Base-by-base conservation (phyloP, 495 filamentous ascomycete genomes). In the Hyaloscypha bicolor region DNA sequence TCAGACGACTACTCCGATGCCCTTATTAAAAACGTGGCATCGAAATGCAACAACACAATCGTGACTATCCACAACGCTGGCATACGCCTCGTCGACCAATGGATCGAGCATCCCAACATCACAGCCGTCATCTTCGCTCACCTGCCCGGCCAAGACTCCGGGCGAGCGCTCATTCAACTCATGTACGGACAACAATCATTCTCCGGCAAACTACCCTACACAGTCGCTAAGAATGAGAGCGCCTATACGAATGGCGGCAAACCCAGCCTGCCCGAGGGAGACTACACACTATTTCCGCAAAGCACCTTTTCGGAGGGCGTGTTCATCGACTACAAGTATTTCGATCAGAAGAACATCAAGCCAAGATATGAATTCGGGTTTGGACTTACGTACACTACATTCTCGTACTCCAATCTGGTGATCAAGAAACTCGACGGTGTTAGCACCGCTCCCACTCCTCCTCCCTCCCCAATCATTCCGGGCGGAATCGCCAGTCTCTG, bases 331-430 rank as follows among this genome's bases (percentile, higher is more conserved):
- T 91, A 92, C 66, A 83, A 87, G 25, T 81, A 85, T 63, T 91
- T 92, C 63, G 87, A 91, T 82, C 89, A 88, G 78, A 80, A 83
- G 37, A 82, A 88, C 48, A 84, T 90, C 60, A 83, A 87, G 19
- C 93, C 94, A 0, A 87, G 93, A 69, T 99, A 90, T 76, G 93
- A 96, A 75, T 99, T 97, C 69, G 94, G 94, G 11, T 91, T 86
- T 64, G 90, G 90, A 3, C 78, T 92, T 2, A 87, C 85, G 21
- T 92, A 91, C 75, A 90, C 88, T 4, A 87, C 82, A 4, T 92
- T 90, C 74, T 69, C 76, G 9, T 85, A 82, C 65, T 76, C 80
- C 0, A 72, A 72, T 39, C 77, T 87, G 2, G 33, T 64, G 0
- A 73, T 86, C 48, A 59, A 77, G 19, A 66, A 71, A 31, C 56